Evolutionary conservation across 164 flowering plant species (phyloP), one percentile per base, ranked within the genome.

Genomic region (Magnolia kwangsiensis): DNA sequence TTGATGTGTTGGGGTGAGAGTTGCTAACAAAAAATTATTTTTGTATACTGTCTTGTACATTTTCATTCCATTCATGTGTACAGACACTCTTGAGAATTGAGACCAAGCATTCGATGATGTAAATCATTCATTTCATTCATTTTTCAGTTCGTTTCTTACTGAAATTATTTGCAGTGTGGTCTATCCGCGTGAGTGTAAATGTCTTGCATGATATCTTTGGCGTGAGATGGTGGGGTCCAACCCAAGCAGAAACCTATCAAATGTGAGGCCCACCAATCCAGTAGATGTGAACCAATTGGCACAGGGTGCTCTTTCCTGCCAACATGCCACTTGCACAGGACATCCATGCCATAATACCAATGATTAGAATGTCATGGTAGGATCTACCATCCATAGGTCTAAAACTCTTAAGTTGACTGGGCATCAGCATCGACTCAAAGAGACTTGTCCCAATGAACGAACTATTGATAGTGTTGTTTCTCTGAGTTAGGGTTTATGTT

Each of bases 81-180:
- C 31, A 66, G 69, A 66, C 69, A 21, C 24, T 64, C 67, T 59
- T 64, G 67, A 64, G 67, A 64, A 20, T 55, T 55, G 37, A 21
- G 69, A 37, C 45, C 45, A 66, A 24, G 69, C 69, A 11, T 24
- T 66, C 7, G 45, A 66, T 63, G 10, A 66, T 21, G 65, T 23
- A 21, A 65, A 23, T 66, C 9, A 21, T 66, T 66, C 69, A 66
- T 66, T 21, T 66, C 21, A 21, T 66, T 66, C 69, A 66, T 66
- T 21, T 27, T 21, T 66, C 29, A 11, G 69, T 24, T 23, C 2
- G 21, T 21, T 27, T 8, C 13, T 10, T 66, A 18, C 21, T 63
- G 65, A 18, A 21, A 21, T 8, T 21, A 63, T 21, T 18, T 63
- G 65, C 19, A 63, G 69, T 55, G 61, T 10, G 10, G 13, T 55